Conservation (phyloP, 257 asterid species). For the Euphrasia confusa region DNA sequence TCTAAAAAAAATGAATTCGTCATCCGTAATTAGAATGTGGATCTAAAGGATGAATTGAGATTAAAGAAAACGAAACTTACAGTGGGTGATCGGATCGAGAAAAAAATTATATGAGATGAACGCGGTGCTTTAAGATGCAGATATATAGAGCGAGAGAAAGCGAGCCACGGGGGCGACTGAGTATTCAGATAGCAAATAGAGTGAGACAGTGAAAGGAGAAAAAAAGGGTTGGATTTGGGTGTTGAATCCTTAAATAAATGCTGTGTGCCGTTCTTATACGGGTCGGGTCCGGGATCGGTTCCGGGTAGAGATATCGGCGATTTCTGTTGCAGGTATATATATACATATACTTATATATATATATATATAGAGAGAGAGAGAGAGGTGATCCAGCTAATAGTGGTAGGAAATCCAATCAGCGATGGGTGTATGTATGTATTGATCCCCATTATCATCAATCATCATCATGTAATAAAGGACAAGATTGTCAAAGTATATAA, state of each 20-base stretch:
- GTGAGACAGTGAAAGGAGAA: conserved; percentile 19
- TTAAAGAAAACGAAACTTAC: conserved; percentile 34
- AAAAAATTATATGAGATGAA: conserved; percentile 31
- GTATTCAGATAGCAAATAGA: conserved; percentile 30
- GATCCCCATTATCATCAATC: background rate
- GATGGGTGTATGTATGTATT: background rate
- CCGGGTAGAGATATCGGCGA: background rate
- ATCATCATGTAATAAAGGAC: background rate
- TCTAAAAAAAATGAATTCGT: background rate
- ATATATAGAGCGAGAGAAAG: conserved; percentile 36
- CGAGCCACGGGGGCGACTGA: conserved; percentile 34
- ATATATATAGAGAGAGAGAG: too few relatives aligned
- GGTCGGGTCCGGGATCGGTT: background rate
- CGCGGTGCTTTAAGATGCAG: conserved; percentile 26
- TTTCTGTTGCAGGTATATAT: background rate
- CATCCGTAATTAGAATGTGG: conserved; percentile 27
- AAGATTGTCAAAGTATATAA: too few relatives aligned
- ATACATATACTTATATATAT: too few relatives aligned
- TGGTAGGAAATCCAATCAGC: background rate
- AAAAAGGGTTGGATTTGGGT: conserved; percentile 27
- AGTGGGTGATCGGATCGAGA: conserved; percentile 43
- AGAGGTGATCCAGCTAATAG: background rate
- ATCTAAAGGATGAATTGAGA: conserved; percentile 26
- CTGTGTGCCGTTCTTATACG: background rate
- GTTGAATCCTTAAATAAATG: conserved; percentile 28